These are phyloP conservation scores for Mollisiaceae sp. DNA, from an alignment of 2,329 filamentous ascomycete genomes.

Conservation along the genomic window DNA sequence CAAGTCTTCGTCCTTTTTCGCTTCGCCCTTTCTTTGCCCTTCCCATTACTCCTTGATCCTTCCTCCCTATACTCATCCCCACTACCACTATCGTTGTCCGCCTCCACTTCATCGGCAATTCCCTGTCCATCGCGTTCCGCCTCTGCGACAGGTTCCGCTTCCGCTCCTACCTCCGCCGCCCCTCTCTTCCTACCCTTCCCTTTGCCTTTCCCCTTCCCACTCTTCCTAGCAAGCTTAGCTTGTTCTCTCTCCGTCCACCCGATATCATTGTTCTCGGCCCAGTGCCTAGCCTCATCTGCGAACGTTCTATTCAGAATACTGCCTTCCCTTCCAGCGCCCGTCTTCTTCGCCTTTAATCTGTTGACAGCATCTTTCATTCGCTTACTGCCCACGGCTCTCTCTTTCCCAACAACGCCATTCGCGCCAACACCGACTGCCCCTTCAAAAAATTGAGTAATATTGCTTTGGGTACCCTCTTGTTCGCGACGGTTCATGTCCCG, in stretches of 20 bases:
- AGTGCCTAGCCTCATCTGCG: conserved; percentile 41
- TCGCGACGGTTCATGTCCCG: conserved; percentile 91
- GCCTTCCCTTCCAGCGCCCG: neutral
- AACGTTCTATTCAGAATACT: conserved; percentile 34
- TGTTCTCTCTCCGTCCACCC: conserved; percentile 38
- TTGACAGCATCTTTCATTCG: conserved; percentile 78
- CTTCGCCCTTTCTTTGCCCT: conserved; percentile 23
- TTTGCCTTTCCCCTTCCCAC: conserved; percentile 25
- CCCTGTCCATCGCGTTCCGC: neutral
- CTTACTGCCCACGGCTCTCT: conserved; percentile 66
- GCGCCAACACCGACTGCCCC: conserved; percentile 74
- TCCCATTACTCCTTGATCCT: conserved; percentile 10
- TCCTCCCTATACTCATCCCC: conserved; percentile 22
- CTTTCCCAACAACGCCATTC: conserved; percentile 63
- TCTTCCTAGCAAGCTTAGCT: conserved; percentile 29
- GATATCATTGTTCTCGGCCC: conserved; percentile 42
- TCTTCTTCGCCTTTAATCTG: conserved; percentile 58
- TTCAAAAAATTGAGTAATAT: conserved; percentile 92
- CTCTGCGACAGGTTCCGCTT: conserved; percentile 6
- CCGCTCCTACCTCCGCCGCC: conserved; percentile 8
- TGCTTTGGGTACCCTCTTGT: conserved; percentile 89
- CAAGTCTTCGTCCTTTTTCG: conserved; percentile 23
- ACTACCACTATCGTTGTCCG: conserved; percentile 25
- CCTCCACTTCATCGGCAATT: neutral
- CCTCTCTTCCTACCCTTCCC: conserved; percentile 8